phyloP scores from a whole-genome alignment of 2,329 filamentous ascomycete species.

The Xylariaceae sp. region DNA sequence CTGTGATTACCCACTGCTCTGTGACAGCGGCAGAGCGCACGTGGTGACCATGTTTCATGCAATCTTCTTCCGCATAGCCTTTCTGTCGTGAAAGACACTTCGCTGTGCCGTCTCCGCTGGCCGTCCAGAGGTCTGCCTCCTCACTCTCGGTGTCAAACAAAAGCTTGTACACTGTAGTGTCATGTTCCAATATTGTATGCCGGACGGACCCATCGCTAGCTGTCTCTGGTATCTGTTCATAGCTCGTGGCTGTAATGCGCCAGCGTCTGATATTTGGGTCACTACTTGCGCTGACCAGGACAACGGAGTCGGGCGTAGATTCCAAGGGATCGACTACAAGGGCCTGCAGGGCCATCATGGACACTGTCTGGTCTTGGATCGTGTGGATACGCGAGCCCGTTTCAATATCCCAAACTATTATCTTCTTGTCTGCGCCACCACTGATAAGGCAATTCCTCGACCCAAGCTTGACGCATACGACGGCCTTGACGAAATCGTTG shows the following conservation, averaged over 20 bases:
- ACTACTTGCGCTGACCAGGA: constrained; percentile 76
- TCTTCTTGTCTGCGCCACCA: constrained; percentile 73
- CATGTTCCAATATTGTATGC: constrained; percentile 69
- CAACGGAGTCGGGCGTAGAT: constrained; percentile 45
- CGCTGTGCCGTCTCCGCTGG: constrained; percentile 83
- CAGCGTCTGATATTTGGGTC: constrained; percentile 77
- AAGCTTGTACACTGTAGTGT: constrained; percentile 84
- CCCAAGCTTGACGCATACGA: constrained; percentile 59
- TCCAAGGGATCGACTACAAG: constrained; percentile 69
- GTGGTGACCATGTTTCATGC: constrained; percentile 79
- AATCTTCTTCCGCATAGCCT: constrained; percentile 68
- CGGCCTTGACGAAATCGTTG: constrained; percentile 84
- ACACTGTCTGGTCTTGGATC: constrained; percentile 67
- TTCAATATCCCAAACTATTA: constrained; percentile 76
- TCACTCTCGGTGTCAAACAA: constrained; percentile 62
- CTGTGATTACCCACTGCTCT: constrained; percentile 77
- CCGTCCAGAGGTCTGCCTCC: constrained; percentile 80
- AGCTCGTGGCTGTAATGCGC: constrained; percentile 53
- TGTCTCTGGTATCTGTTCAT: constrained; percentile 51
- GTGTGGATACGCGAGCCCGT: constrained; percentile 68
- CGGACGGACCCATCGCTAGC: constrained; percentile 38
- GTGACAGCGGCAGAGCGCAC: constrained; percentile 77
- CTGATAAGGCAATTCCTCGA: constrained; percentile 65
- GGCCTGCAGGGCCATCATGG: constrained; percentile 75
- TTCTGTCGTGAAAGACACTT: constrained; percentile 71